Percentiles rank a stretch among this genome's conserved stretches.
Conservation (phyloP, 495 filamentous ascomycete genomes). For the Beverwykella pulmonaria region DNA sequence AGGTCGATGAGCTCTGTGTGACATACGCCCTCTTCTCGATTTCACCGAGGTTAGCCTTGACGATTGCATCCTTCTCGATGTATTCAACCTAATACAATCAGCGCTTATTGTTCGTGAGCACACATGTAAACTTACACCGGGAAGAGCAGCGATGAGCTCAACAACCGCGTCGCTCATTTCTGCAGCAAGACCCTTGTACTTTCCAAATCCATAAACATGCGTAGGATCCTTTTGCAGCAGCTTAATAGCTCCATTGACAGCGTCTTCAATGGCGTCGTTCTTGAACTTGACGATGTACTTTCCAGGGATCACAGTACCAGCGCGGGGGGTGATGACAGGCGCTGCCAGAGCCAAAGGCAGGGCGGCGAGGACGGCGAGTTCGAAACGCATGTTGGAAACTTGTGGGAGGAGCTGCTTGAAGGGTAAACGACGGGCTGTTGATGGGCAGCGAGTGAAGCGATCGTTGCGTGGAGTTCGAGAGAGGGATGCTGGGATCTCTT, state of each 20-base stretch:
- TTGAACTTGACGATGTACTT: constrained; percentile 41
- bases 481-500: constrained; percentile 11
- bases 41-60: constrained; percentile 11
- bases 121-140: background rate
- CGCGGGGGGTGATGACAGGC: constrained; percentile 30
- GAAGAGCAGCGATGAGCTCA: constrained; percentile 9
- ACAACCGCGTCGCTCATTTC: constrained; percentile 26
- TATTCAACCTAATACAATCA: constrained; percentile 33
- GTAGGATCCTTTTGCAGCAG: constrained; percentile 14
- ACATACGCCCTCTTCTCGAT: constrained; percentile 19
- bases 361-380: constrained; percentile 27
- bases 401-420: background rate
- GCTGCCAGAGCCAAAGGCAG: constrained; percentile 36
- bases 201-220: constrained; percentile 28
- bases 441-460: constrained; percentile 10
- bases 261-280: constrained; percentile 10
- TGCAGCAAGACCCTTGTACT: constrained; percentile 37
- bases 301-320: constrained; percentile 25
- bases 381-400: constrained; percentile 30
- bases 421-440: constrained; percentile 11
- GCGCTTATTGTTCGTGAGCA: background rate
- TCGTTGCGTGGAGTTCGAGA: constrained; percentile 10
- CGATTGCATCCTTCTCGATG: constrained; percentile 36
- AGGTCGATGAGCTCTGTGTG: constrained; percentile 33
- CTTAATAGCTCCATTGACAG: constrained; percentile 11